Conservation (phyloP, 192 early-diverging fungal genomes). For the Backusella tarrabulga region DNA sequence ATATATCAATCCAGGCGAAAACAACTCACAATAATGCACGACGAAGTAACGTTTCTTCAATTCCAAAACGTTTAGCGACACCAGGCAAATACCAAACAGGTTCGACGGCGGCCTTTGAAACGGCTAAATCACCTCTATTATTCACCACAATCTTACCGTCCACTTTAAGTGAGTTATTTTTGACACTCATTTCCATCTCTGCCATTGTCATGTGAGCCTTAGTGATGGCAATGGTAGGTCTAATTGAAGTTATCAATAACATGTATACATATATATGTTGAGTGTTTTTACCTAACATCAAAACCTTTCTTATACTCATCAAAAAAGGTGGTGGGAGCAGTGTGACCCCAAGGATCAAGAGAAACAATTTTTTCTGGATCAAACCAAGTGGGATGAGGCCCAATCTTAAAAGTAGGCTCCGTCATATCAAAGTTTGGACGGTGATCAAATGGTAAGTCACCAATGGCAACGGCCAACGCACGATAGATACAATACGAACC, state of each 20-base stretch:
- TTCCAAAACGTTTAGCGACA: slow-evolving; percentile 84
- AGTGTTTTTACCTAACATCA: slow-evolving; percentile 54
- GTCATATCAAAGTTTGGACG: slow-evolving; percentile 86
- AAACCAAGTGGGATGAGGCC: slow-evolving; percentile 77
- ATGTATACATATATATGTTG: neutral
- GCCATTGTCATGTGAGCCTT: slow-evolving; percentile 94
- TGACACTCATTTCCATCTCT: slow-evolving; percentile 79
- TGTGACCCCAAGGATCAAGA: slow-evolving; percentile 91
- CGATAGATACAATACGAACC: slow-evolving; percentile 92
- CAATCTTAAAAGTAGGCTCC: slow-evolving; percentile 80
- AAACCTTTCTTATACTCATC: slow-evolving; percentile 64
- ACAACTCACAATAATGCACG: slow-evolving; percentile 80
- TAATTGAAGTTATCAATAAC: slow-evolving; percentile 7
- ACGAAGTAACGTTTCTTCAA: slow-evolving; percentile 80
- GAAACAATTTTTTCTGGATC: slow-evolving; percentile 91
- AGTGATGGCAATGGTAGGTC: slow-evolving; percentile 91
- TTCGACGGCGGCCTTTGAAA: slow-evolving; percentile 91
- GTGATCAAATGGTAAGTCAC: slow-evolving; percentile 80
- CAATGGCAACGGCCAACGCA: slow-evolving; percentile 88
- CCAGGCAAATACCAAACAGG: slow-evolving; percentile 96
- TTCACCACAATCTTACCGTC: slow-evolving; percentile 87
- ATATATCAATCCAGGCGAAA: neutral
- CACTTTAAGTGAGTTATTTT: slow-evolving; percentile 58
- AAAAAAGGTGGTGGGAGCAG: slow-evolving; percentile 61
- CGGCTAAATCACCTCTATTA: slow-evolving; percentile 75